phyloP scores from a whole-genome alignment of 2,329 filamentous ascomycete species.

The Fusarium sp. region DNA sequence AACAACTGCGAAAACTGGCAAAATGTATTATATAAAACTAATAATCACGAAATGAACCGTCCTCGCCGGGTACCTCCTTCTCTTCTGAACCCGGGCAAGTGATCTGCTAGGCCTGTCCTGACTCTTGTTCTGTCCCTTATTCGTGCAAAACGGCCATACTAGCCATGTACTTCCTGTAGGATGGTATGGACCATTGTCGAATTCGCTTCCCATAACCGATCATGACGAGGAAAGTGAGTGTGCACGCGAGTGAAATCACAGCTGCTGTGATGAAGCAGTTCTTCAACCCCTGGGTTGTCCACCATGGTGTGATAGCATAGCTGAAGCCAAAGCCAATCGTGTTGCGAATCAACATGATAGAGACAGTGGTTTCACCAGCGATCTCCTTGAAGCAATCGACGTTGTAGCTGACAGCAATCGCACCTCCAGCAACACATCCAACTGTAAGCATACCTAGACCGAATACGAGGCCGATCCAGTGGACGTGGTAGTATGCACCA shows the following conservation, averaged over 20 bases:
- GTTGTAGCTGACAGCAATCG: neutral
- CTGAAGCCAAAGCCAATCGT: neutral
- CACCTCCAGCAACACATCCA: neutral
- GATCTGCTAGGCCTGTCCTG: neutral
- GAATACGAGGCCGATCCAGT: neutral
- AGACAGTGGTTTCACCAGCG: neutral
- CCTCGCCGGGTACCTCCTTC: too few species aligned
- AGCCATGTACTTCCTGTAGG: neutral
- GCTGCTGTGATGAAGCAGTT: neutral
- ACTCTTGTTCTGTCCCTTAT: neutral
- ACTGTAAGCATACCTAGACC: neutral
- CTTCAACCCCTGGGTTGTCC: neutral
- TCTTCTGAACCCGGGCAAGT: rapidly evolving
- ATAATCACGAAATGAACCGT: neutral
- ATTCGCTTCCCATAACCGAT: neutral
- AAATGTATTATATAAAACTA: neutral
- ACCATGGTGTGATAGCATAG: slow-evolving; percentile 1
- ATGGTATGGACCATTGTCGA: neutral
- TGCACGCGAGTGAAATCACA: neutral
- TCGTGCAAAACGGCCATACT: neutral
- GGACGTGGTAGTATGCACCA: neutral
- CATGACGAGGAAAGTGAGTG: neutral
- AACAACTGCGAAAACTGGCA: neutral
- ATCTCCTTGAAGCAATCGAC: neutral
- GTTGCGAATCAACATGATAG: neutral